Conservation (phyloP, 2,329 filamentous ascomycete genomes). For the Bipolaris gigantea region DNA sequence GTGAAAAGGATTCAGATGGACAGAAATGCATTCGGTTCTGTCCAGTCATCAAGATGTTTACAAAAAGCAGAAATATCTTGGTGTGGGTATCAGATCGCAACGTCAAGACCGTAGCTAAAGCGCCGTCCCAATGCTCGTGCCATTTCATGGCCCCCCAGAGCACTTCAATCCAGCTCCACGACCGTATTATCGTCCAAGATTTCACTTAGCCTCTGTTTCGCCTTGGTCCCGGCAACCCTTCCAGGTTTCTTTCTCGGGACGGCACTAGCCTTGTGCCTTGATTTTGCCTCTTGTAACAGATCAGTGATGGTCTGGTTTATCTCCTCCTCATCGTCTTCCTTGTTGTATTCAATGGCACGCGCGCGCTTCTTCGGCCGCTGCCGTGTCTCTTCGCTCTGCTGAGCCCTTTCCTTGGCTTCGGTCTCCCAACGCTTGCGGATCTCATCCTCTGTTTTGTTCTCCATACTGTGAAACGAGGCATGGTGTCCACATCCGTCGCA, state of each 20-base stretch:
- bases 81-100: slow-evolving; percentile 13
- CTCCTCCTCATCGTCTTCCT: background rate
- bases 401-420: slow-evolving; percentile 39
- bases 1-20: background rate
- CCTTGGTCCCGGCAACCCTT: slow-evolving; percentile 9
- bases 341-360: slow-evolving; percentile 29
- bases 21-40: background rate
- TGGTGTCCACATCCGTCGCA: slow-evolving; percentile 61
- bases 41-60: background rate
- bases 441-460: slow-evolving; percentile 55
- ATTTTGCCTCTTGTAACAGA: slow-evolving; percentile 9
- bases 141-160: too few species aligned
- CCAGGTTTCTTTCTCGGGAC: slow-evolving; percentile 6
- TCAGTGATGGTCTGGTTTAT: background rate
- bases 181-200: slow-evolving; percentile 23
- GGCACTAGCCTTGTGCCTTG: background rate
- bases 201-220: slow-evolving; percentile 25
- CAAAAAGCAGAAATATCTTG: background rate
- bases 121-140: slow-evolving; percentile 1
- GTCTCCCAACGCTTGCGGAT: slow-evolving; percentile 50
- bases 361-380: slow-evolving; percentile 33
- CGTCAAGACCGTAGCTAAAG: background rate
- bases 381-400: slow-evolving; percentile 15
- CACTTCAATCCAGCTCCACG: slow-evolving; percentile 34
- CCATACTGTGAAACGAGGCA: slow-evolving; percentile 57